Conservation (phyloP, 1,284 basidiomycete species). For the Trichosporon faecale region DNA sequence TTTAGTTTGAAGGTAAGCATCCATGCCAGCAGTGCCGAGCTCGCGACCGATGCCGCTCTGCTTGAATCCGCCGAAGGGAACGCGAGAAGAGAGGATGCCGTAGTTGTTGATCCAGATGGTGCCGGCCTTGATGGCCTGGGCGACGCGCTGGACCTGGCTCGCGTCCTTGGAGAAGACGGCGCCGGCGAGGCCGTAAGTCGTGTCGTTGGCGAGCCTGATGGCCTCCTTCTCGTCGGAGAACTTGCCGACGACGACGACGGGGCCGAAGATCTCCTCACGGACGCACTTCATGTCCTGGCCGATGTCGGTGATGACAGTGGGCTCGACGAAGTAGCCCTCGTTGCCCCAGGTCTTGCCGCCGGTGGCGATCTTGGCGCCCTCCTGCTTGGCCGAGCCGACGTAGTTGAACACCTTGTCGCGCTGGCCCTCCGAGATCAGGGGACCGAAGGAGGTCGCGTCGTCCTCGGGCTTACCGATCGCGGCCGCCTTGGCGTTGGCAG, state of each 20-base stretch:
- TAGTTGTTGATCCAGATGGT: constrained; percentile 84
- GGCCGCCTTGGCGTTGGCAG: constrained; percentile 65
- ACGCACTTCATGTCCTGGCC: constrained; percentile 43
- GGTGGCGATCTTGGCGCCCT: constrained; percentile 73
- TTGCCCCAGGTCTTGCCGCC: constrained; percentile 63
- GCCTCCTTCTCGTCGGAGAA: constrained; percentile 53
- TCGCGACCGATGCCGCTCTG: constrained; percentile 75
- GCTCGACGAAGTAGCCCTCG: constrained; percentile 50
- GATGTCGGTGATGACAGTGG: constrained; percentile 50
- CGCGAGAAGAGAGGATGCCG: constrained; percentile 72
- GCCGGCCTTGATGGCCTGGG: constrained; percentile 76
- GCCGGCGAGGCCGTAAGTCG: constrained; percentile 80
- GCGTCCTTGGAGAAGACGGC: constrained; percentile 84
- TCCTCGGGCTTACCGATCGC: constrained; percentile 72
- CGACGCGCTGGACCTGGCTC: constrained; percentile 81
- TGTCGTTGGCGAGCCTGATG: constrained; percentile 75
- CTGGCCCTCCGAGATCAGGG: constrained; percentile 77
- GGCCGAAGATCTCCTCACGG: constrained; percentile 55
- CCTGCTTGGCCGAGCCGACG: constrained; percentile 78
- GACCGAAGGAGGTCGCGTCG: constrained; percentile 69
- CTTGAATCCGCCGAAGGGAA: constrained; percentile 93
- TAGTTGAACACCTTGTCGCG: constrained; percentile 85
- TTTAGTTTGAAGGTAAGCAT: constrained; percentile 59
- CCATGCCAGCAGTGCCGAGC: constrained; percentile 80
- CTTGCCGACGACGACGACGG: constrained; percentile 51